Base-by-base conservation (phyloP, 768 basidiomycete species). In the Rhodocollybia butyracea region DNA sequence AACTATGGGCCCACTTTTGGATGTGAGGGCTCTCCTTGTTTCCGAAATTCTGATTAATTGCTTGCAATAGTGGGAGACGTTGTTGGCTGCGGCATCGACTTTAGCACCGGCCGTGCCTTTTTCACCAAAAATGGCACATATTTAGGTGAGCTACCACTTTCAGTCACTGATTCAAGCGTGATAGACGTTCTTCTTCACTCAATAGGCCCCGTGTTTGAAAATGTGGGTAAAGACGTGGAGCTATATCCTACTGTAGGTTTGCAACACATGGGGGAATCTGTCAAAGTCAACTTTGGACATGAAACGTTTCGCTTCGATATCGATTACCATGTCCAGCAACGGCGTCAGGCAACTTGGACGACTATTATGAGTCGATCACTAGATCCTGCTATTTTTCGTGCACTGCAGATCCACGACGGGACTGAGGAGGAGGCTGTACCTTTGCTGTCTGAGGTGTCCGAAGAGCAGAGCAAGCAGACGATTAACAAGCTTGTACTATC, bases 31-130 rank as follows among this genome's bases (percentile, higher is more conserved):
- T 22, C 5, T 13, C 19, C 36, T 31, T 48, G 57, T 27, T 22
- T 27, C 41, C 34, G 30, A 27, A 46, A 26, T 55, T 6, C 52
- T 60, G 53, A 10, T n/a, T 30, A 22, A 43, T 46, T 53, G 51
- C 59, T 47, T 55, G 45, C 56, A 56, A 10, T 61, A 95, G 94
- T 85, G 41, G 89, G 88, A 7, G 96, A 99, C 67, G 72, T 87
- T 24, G 80, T 99, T 57, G 96, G 96, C 11, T 96, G 94, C 64
- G 96, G 96, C 1, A 79, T 98, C 56, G 93, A 98, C 70, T 97
- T 94, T 65, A 86, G 85, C 41, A 83, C 80, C 19, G 79, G 89
- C 55, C 78, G 80, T 54, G 86, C 85, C 0, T 97, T 98, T 70
- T 97, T 88, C 67, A 97, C 94, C 29, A 94, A 89, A 74, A 96